A percentile compares a stretch with the other conserved stretches of the same genome.
phyloP scores from a whole-genome alignment of 176 grass and related monocot genomes.

The Paspalum vaginatum region DNA sequence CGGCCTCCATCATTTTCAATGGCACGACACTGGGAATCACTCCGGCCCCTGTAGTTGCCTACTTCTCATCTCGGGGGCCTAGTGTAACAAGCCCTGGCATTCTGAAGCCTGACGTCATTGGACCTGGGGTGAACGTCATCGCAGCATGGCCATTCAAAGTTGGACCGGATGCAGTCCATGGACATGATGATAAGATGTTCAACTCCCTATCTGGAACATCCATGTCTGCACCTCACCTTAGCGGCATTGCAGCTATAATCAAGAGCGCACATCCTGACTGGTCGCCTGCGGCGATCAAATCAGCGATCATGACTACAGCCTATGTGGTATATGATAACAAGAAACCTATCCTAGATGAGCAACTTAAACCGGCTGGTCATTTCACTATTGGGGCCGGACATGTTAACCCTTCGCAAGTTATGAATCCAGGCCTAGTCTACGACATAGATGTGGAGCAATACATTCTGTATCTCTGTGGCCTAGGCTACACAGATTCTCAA shows the following conservation, averaged over 20 bases:
- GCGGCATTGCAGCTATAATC: constrained; percentile 51
- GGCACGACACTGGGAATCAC: constrained; percentile 32
- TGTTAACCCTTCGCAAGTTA: constrained; percentile 33
- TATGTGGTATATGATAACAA: constrained; percentile 8
- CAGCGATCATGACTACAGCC: constrained; percentile 50
- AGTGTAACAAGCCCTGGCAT: constrained; percentile 27
- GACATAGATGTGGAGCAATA: constrained; percentile 38
- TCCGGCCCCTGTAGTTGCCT: constrained; percentile 40
- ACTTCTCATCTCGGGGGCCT: constrained; percentile 58
- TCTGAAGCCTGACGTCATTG: constrained; percentile 49
- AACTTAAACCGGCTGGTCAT: neutral
- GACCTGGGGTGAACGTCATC: constrained; percentile 43
- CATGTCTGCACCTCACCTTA: constrained; percentile 53
- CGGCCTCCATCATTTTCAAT: constrained; percentile 36
- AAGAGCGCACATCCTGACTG: constrained; percentile 42
- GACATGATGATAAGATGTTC: neutral
- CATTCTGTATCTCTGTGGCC: constrained; percentile 33
- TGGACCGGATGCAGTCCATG: neutral
- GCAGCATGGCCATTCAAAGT: constrained; percentile 43
- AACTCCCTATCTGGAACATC: constrained; percentile 45
- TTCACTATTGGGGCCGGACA: constrained; percentile 49
- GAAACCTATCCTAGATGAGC: constrained; percentile 40
- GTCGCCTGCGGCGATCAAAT: constrained; percentile 44
- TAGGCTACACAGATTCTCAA: constrained; percentile 26
- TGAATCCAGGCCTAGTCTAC: constrained; percentile 45